Evolutionary conservation across 1,139 yeast genomes (phyloP).

Genomic region (Zygoascus meyerae): DNA sequence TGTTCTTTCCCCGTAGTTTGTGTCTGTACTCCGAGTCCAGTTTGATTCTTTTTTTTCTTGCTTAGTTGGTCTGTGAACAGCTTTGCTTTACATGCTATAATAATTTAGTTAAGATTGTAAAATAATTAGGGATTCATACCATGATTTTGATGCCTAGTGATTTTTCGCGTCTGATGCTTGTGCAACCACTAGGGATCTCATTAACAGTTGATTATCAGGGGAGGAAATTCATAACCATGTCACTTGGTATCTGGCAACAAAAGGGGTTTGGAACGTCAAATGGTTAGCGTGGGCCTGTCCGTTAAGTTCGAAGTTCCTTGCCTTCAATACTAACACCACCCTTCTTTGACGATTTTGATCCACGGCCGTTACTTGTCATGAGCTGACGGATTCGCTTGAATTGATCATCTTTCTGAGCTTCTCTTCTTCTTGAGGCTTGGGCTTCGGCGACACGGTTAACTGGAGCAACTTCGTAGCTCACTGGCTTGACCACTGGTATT

Average conservation of each 20-base stretch:
- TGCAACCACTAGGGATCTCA: too few species aligned
- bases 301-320: slow-evolving; percentile 15
- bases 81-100: background rate
- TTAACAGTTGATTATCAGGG: too few species aligned
- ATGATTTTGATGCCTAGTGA: background rate
- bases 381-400: slow-evolving; percentile 65
- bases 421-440: slow-evolving; percentile 34
- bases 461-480: slow-evolving; percentile 90
- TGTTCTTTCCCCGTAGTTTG: too few species aligned
- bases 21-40: too few species aligned
- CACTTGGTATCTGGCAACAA: too few species aligned
- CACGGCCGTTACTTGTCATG: slow-evolving; percentile 42
- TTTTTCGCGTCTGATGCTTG: too few species aligned
- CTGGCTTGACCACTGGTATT: slow-evolving; percentile 82
- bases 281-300: background rate
- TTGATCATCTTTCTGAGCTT: slow-evolving; percentile 46
- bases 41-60: background rate
- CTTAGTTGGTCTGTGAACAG: background rate
- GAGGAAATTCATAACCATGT: too few species aligned
- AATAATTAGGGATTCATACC: background rate
- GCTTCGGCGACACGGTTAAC: slow-evolving; percentile 47
- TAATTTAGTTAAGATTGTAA: background rate
- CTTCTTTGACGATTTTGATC: slow-evolving; percentile 48
- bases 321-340: slow-evolving; percentile 79
- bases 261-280: background rate